phyloP scores from a whole-genome alignment of 768 basidiomycete species.

The Trametes sanguinea region DNA sequence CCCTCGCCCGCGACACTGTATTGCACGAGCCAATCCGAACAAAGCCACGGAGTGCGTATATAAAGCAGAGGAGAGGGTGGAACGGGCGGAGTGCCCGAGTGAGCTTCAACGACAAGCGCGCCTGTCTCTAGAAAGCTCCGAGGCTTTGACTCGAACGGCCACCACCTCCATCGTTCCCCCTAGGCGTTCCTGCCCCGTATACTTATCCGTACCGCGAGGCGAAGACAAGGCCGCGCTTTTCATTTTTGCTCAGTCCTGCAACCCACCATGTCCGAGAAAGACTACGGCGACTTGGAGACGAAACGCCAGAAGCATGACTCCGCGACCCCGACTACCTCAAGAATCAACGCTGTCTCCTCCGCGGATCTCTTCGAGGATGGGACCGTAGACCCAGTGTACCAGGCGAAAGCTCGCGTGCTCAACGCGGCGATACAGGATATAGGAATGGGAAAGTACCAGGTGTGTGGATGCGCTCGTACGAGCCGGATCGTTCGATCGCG shows the following conservation, averaged over 20 bases:
- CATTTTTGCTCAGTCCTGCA: neutral
- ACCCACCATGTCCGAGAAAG: slow-evolving; percentile 7
- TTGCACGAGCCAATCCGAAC: neutral
- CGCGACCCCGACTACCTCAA: neutral
- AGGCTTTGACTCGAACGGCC: slow-evolving; percentile 1
- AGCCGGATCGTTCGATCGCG: neutral
- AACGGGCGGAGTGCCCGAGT: neutral
- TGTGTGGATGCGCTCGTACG: slow-evolving; percentile 11
- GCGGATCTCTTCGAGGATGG: slow-evolving; percentile 30
- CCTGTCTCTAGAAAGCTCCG: slow-evolving; percentile 13
- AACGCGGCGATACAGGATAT: slow-evolving; percentile 52
- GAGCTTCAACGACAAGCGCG: neutral
- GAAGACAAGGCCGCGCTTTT: too few species aligned
- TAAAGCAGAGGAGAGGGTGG: neutral
- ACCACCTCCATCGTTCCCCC: neutral
- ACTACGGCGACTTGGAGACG: slow-evolving; percentile 5
- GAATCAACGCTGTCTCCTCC: neutral
- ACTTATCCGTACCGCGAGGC: too few species aligned
- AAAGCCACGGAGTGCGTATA: neutral
- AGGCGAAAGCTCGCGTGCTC: slow-evolving; percentile 49
- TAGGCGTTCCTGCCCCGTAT: too few species aligned
- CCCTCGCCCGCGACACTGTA: neutral
- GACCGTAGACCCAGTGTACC: slow-evolving; percentile 46
- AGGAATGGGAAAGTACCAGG: slow-evolving; percentile 61
- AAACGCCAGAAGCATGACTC: slow-evolving; percentile 2